phyloP scores from a whole-genome alignment of 129 eudicot species.

The Mikania micrantha region DNA sequence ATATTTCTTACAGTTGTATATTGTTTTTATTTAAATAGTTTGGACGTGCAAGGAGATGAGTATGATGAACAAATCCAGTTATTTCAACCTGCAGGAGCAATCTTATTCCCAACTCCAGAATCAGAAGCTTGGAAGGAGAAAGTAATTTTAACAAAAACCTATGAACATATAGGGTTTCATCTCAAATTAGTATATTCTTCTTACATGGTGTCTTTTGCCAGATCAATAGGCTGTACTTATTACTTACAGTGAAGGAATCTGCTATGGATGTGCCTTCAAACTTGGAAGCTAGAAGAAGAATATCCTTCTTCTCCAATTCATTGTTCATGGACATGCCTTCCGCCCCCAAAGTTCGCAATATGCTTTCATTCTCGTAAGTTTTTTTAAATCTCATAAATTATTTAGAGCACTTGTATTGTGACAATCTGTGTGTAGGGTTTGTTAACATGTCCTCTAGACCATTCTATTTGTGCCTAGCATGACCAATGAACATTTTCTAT shows the following conservation, averaged over 20 bases:
- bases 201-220: constrained; percentile 23
- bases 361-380: constrained; percentile 98
- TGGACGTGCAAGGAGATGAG: constrained; percentile 62
- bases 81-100: constrained; percentile 92
- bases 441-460: constrained; percentile 45
- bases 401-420: background rate
- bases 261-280: constrained; percentile 93
- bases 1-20: background rate
- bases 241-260: constrained; percentile 88
- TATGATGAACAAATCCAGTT: constrained; percentile 85
- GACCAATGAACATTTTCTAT: background rate
- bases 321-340: constrained; percentile 89
- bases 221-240: constrained; percentile 77
- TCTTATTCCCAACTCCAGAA: constrained; percentile 74
- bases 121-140: constrained; percentile 97
- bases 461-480: constrained; percentile 49
- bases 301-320: constrained; percentile 80
- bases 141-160: constrained; percentile 29
- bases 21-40: constrained; percentile 30
- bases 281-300: constrained; percentile 75
- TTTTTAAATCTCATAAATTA: constrained; percentile 7
- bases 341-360: constrained; percentile 98
- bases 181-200: constrained; percentile 9
- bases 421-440: background rate
- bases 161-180: background rate